Percentiles rank a stretch among this genome's conserved stretches.
Evolutionary conservation across 2,329 filamentous ascomycete genomes (phyloP).

Genomic region (Penicillium glabrum): DNA sequence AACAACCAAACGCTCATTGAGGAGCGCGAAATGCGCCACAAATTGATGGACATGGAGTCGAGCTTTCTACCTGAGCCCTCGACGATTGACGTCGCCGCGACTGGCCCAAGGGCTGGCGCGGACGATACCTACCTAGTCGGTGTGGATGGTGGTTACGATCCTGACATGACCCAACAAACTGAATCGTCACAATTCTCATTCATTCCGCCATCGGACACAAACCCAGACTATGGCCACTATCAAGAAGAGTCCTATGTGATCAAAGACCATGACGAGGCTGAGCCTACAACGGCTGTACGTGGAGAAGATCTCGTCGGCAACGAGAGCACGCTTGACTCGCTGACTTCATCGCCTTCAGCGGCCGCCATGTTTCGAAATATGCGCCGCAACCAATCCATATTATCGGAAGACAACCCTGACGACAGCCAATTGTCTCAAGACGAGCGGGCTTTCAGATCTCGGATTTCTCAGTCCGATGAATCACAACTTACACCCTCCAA

Average conservation of each 20-base stretch:
- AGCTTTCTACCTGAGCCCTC: conserved; percentile 61
- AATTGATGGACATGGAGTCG: conserved; percentile 63
- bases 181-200: conserved; percentile 28
- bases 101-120: conserved; percentile 28
- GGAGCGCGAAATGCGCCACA: conserved; percentile 60
- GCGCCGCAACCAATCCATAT: conserved; percentile 37
- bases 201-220: conserved; percentile 24
- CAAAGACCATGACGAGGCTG: conserved; percentile 14
- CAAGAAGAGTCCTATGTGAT: conserved; percentile 1
- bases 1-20: conserved; percentile 49
- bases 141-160: conserved; percentile 27
- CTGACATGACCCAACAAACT: conserved; percentile 13
- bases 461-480: conserved; percentile 21
- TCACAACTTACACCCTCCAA: conserved; percentile 29
- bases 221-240: conserved; percentile 8
- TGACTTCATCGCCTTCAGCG: conserved; percentile 47
- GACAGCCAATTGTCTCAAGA: conserved; percentile 22
- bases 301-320: conserved; percentile 26
- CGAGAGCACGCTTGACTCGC: conserved; percentile 42
- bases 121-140: conserved; percentile 49
- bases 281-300: conserved; percentile 16
- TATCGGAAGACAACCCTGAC: conserved; percentile 22
- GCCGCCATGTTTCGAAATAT: conserved; percentile 44
- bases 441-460: conserved; percentile 21
- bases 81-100: conserved; percentile 37